Percentiles rank a stretch among this genome's conserved stretches.
phyloP scores from a whole-genome alignment of 148 eudicot genomes.

The Silene conica region DNA sequence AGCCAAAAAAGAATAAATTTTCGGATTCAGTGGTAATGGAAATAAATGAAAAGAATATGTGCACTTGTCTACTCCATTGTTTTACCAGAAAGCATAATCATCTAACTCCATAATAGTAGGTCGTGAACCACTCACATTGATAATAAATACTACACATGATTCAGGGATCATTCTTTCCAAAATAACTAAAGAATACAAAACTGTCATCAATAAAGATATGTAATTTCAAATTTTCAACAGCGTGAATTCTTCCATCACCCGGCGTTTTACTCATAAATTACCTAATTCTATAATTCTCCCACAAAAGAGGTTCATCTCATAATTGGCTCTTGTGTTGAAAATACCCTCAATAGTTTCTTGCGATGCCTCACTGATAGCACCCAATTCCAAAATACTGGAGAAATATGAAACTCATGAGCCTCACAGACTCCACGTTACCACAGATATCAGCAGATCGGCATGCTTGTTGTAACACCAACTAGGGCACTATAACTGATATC shows the following conservation, averaged over 20 bases:
- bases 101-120: neutral
- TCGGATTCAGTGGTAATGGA: neutral
- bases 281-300: neutral
- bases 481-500: neutral
- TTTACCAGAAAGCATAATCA: neutral
- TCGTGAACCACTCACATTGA: neutral
- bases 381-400: neutral
- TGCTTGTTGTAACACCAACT: neutral
- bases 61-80: neutral
- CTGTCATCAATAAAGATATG: neutral
- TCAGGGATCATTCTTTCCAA: neutral
- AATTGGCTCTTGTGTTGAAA: neutral
- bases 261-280: neutral
- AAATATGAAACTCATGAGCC: neutral
- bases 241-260: neutral
- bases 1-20: neutral
- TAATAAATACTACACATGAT: neutral
- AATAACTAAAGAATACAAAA: neutral
- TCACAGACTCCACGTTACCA: neutral
- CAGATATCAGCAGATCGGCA: neutral
- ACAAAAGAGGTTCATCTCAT: neutral
- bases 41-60: neutral
- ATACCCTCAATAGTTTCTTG: neutral
- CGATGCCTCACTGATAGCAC: neutral
- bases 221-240: neutral